A percentile compares a stretch with the other conserved stretches of the same genome.
phyloP scores from a whole-genome alignment of 805 yeast species.

The Saturnispora serradocipensis region DNA sequence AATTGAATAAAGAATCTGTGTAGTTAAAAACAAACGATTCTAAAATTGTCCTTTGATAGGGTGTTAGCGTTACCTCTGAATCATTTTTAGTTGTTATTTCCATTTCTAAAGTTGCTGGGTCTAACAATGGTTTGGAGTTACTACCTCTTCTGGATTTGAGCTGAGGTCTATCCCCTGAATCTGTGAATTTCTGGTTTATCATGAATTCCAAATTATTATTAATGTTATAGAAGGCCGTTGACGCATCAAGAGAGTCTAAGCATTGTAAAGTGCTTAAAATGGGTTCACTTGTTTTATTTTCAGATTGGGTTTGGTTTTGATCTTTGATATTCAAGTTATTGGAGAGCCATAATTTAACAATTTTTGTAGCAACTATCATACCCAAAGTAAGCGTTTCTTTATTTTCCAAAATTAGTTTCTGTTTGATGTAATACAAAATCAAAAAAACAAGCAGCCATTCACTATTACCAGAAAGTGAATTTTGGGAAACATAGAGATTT shows the following conservation, averaged over 20 bases:
- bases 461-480: constrained; percentile 25
- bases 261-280: background rate
- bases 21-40: constrained; percentile 40
- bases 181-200: background rate
- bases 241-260: background rate
- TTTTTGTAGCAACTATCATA: constrained; percentile 29
- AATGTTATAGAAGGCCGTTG: background rate
- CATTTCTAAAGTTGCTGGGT: constrained; percentile 1
- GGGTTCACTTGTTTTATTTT: constrained; percentile 8
- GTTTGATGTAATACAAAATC: constrained; percentile 31
- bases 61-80: background rate
- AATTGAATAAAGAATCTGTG: constrained; percentile 27
- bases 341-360: constrained; percentile 24
- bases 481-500: constrained; percentile 16
- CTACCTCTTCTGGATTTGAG: background rate
- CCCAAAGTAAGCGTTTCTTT: constrained; percentile 25
- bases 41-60: constrained; percentile 30
- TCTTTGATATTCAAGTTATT: background rate
- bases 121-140: background rate
- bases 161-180: background rate
- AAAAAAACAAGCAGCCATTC: constrained; percentile 34
- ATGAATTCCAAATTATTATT: background rate
- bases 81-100: background rate
- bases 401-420: constrained; percentile 26
- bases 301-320: background rate